Base-by-base conservation (phyloP, 306 rosid genomes). In the Cucumis cinereus region DNA sequence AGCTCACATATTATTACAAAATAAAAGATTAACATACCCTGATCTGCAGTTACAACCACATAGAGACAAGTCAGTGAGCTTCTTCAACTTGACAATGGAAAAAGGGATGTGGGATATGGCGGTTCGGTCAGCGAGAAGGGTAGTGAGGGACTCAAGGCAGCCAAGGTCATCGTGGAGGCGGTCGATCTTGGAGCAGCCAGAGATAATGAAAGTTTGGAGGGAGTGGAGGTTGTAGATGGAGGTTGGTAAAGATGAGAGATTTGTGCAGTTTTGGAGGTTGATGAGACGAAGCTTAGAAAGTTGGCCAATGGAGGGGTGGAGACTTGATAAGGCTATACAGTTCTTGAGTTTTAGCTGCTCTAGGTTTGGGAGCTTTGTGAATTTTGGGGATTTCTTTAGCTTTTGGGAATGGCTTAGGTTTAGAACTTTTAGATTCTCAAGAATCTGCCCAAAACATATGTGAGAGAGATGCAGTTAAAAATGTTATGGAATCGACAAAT, bases 161-260 rank as follows among this genome's bases (percentile, higher is more conserved):
- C 68, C 68, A 4, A 61, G 40, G 20, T 61, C 41, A 1, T 61
- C 41, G 11, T 61, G 68, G 19, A 61, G 40, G 36, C 20, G 4
- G 68, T 61, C 41, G 20, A 61, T 61, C 68, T 61, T 75, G 41
- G 78, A 58, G 58, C 78, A 75, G n/a, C 78, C 78, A 1, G 36
- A 20, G 45, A 75, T 49, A 35, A 12, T 41, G 20, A 60, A 40
- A 58, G 69, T 75, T 75, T 17, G 45, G 7, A 78, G 61, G 47
- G 60, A 78, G 28, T 78, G 15, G 47, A 78, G 3, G 6, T 38
- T 41, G 70, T 22, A 23, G 16, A 24, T 28, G 60, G 8, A 6
- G 6, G 1, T 40, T 75, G 81, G 81, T 22, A 69, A 58, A n/a
- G 50, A 67, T 4, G 49, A 53, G 8, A 78, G 41, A 17, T 15